Percentiles rank a stretch among this genome's conserved stretches.
phyloP scores from a whole-genome alignment of 2,329 filamentous ascomycete genomes.

The Blastomyces silverae region DNA sequence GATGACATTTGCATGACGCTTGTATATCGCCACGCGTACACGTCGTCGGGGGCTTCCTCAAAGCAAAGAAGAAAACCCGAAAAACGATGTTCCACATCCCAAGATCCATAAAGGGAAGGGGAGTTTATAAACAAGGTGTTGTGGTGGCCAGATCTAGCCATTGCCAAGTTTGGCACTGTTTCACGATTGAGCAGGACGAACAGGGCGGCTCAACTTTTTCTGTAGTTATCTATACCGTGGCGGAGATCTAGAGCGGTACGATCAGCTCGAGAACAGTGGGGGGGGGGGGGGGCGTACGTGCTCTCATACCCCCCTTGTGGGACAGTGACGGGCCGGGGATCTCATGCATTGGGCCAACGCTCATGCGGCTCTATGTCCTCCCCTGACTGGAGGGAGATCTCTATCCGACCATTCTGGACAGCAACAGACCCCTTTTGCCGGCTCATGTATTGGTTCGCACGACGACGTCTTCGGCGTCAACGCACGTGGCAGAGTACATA shows the following conservation, averaged over 20 bases:
- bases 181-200: background rate
- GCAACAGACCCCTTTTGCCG: background rate
- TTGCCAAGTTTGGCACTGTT: background rate
- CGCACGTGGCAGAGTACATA: background rate
- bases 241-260: background rate
- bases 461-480: background rate
- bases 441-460: background rate
- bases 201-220: background rate
- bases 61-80: background rate
- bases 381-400: no score
- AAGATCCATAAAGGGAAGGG: background rate
- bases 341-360: slow-evolving; percentile 3
- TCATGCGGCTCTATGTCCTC: background rate
- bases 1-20: background rate
- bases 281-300: background rate
- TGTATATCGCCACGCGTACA: background rate
- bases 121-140: background rate
- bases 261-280: background rate
- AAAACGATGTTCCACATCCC: background rate
- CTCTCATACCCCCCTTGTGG: background rate
- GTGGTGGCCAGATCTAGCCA: background rate
- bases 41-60: background rate
- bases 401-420: background rate
- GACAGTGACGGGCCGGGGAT: background rate
- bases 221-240: background rate